These are phyloP conservation scores for Erigeron canadensis DNA, from an alignment of 129 eudicot species.

Conservation along the genomic window DNA sequence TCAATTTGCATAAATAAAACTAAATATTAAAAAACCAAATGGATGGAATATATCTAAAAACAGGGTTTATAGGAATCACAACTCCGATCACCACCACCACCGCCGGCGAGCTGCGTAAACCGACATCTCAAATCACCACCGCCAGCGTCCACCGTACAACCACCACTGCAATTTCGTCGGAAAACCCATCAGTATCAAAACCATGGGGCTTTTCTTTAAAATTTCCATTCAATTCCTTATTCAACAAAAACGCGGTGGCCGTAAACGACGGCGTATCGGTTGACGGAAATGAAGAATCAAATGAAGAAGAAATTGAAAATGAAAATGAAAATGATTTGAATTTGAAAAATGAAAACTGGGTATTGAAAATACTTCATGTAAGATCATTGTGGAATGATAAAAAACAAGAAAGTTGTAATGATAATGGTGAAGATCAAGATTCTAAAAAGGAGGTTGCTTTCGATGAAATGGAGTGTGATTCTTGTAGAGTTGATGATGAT, in stretches of 20 bases:
- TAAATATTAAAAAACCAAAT: conserved; percentile 27
- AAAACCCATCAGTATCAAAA: conserved; percentile 37
- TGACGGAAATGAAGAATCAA: conserved; percentile 35
- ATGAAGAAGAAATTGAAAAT: conserved; percentile 1
- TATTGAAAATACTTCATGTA: conserved; percentile 70
- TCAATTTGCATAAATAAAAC: no score
- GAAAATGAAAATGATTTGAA: background rate
- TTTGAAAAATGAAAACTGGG: conserved; percentile 62
- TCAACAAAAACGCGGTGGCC: conserved; percentile 54
- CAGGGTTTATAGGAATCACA: conserved; percentile 57
- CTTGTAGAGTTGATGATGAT: conserved; percentile 44
- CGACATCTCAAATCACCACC: conserved; percentile 36
- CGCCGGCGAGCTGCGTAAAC: conserved; percentile 44
- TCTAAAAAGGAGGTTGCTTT: conserved; percentile 18
- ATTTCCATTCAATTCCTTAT: conserved; percentile 64
- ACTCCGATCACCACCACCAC: conserved; percentile 44
- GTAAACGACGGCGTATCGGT: conserved; percentile 63
- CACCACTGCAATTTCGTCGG: conserved; percentile 40
- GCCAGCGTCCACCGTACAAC: conserved; percentile 44
- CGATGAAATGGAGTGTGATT: conserved; percentile 44
- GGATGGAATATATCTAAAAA: conserved; percentile 62
- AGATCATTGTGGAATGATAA: conserved; percentile 54
- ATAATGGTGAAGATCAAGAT: conserved; percentile 25
- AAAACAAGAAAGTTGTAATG: background rate
- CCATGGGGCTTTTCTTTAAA: conserved; percentile 67